These are phyloP conservation scores for Comarum palustre DNA, from an alignment of 306 rosid genomes.

Conservation along the genomic window DNA sequence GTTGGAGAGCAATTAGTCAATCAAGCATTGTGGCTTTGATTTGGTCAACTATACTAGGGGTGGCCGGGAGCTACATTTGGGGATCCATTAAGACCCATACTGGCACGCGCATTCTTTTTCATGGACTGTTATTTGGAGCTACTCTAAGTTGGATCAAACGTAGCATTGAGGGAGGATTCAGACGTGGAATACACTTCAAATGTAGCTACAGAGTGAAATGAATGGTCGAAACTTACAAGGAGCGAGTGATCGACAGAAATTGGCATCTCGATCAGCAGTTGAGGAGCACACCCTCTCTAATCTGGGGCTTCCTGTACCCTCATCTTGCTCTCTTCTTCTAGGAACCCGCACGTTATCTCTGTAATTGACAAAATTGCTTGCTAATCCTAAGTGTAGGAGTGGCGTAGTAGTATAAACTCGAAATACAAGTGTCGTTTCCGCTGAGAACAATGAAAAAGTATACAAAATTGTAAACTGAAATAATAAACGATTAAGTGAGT, in stretches of 20 bases:
- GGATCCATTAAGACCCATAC: not conserved
- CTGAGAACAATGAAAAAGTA: no score
- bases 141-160: no score
- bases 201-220: no score
- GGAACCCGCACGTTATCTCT: slow-evolving; percentile 72
- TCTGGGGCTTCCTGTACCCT: slow-evolving; percentile 17
- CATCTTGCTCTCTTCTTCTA: slow-evolving; percentile 46
- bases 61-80: not conserved
- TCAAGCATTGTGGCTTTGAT: not conserved
- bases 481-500: no score
- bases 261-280: slow-evolving; percentile 51
- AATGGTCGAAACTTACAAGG: slow-evolving; percentile 47
- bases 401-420: no score
- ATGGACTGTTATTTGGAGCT: no score
- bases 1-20: slow-evolving; percentile 20
- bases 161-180: not conserved
- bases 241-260: slow-evolving; percentile 76
- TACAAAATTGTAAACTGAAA: no score
- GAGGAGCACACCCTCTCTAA: no score
- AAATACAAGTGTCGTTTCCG: no score
- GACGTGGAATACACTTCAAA: not conserved
- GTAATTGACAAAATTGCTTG: slow-evolving; percentile 15
- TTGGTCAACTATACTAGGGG: not conserved
- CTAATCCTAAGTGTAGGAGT: no score
- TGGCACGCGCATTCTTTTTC: not conserved